Conservation (phyloP, 2,329 filamentous ascomycete species). For the Venturia asperata region DNA sequence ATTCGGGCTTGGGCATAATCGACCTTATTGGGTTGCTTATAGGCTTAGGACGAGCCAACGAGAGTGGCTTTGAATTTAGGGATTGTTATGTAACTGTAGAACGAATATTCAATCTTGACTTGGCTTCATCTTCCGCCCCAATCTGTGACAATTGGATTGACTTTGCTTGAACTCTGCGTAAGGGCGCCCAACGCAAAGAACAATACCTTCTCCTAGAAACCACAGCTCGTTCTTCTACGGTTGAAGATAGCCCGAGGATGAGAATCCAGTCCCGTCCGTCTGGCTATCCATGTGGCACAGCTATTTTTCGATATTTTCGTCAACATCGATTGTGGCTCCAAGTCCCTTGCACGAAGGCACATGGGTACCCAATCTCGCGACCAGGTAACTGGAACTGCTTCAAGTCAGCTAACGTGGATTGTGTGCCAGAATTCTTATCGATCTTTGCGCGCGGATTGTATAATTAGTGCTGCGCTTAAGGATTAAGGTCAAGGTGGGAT, state of each 20-base stretch:
- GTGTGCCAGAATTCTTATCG: background rate
- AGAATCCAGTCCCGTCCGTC: background rate
- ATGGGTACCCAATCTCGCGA: background rate
- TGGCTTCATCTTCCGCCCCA: background rate
- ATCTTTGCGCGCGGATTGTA: background rate
- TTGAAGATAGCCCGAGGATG: background rate
- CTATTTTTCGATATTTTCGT: background rate
- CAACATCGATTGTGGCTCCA: background rate
- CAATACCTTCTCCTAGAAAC: background rate
- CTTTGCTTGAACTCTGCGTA: too few relatives aligned
- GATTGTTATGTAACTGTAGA: constrained; percentile 7
- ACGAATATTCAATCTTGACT: background rate
- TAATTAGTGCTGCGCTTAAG: background rate
- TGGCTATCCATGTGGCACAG: background rate
- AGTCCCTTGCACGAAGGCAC: background rate
- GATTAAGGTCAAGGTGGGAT: too few relatives aligned
- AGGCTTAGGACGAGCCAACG: background rate
- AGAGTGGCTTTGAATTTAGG: background rate
- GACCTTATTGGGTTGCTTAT: constrained; percentile 7
- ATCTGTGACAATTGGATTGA: too few relatives aligned
- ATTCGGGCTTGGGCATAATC: constrained; percentile 5
- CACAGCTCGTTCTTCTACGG: background rate
- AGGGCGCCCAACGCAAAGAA: too few relatives aligned
- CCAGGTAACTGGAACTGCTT: background rate
- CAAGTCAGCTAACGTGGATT: background rate